These are phyloP conservation scores for Xerocomus nothofagi DNA, from an alignment of 1,284 basidiomycete species.

Conservation along the genomic window DNA sequence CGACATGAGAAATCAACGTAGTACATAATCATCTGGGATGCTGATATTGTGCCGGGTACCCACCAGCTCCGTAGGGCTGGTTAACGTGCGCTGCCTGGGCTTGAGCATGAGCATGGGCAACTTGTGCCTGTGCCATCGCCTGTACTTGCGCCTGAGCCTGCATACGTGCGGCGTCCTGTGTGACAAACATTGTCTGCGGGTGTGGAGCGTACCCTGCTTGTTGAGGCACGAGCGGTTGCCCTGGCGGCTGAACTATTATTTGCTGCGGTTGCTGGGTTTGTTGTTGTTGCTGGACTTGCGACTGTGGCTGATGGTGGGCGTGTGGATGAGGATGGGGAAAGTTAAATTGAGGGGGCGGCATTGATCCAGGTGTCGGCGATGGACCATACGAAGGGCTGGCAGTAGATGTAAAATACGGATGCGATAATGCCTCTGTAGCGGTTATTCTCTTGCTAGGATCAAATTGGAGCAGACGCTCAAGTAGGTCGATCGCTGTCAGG, in stretches of 20 bases:
- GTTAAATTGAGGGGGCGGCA: constrained; percentile 69
- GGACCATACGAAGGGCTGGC: constrained; percentile 46
- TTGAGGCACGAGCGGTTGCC: constrained; percentile 31
- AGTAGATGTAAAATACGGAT: constrained; percentile 86
- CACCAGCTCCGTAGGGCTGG: constrained; percentile 29
- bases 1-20: not conserved
- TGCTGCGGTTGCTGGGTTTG: constrained; percentile 37
- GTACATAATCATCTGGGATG: constrained; percentile 31
- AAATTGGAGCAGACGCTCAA: constrained; percentile 95
- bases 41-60: constrained; percentile 35
- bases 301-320: constrained; percentile 44
- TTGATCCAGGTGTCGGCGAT: constrained; percentile 52
- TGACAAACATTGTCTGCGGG: constrained; percentile 33
- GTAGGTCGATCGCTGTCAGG: constrained; percentile 81
- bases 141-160: constrained; percentile 42
- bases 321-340: constrained; percentile 63
- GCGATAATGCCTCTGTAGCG: constrained; percentile 88
- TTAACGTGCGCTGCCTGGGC: constrained; percentile 30
- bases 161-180: constrained; percentile 37
- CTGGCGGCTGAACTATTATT: constrained; percentile 41
- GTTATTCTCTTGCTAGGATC: constrained; percentile 93
- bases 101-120: constrained; percentile 40
- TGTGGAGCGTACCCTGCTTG: constrained; percentile 43
- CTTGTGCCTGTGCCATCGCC: constrained; percentile 42
- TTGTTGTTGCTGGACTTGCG: constrained; percentile 47